Conservation (phyloP, 1,139 yeast genomes). For the Candida sp. region DNA sequence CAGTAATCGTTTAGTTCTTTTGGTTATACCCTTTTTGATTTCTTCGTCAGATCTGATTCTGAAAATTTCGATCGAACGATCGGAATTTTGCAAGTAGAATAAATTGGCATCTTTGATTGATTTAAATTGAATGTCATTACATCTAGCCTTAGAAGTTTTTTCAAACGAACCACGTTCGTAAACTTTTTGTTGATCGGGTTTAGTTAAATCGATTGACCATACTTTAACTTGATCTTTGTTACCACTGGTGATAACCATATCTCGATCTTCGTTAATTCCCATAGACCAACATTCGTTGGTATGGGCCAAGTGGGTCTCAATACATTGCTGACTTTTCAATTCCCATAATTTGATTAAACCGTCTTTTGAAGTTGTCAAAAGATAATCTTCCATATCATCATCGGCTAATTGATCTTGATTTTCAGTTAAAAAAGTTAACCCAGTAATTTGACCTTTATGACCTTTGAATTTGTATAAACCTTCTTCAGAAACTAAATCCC, state of each 20-base stretch:
- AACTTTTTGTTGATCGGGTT: constrained; percentile 52
- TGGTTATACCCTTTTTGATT: constrained; percentile 70
- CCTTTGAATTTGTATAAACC: constrained; percentile 87
- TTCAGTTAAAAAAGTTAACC: constrained; percentile 48
- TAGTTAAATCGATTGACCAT: constrained; percentile 64
- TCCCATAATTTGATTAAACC: constrained; percentile 95
- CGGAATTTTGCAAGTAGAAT: constrained; percentile 73
- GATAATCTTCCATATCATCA: constrained; percentile 64
- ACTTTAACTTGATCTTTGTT: constrained; percentile 79
- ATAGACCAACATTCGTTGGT: constrained; percentile 91
- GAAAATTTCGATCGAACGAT: constrained; percentile 78
- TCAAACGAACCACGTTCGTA: constrained; percentile 64
- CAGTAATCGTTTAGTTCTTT: constrained; percentile 73
- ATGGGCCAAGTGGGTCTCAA: constrained; percentile 94
- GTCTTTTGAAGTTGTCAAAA: constrained; percentile 79
- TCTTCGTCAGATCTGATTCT: constrained; percentile 78
- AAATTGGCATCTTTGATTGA: constrained; percentile 30
- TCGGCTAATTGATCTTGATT: constrained; percentile 25
- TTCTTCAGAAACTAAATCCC: constrained; percentile 94
- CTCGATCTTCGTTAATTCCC: constrained; percentile 39
- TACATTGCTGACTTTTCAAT: constrained; percentile 79
- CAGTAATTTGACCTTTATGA: constrained; percentile 88
- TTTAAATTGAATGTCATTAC: constrained; percentile 58
- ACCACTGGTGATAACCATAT: constrained; percentile 67
- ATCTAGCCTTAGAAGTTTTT: constrained; percentile 78